Evolutionary conservation across 1,284 basidiomycete genomes (phyloP).

Genomic region (Leccinum ponderosum): DNA sequence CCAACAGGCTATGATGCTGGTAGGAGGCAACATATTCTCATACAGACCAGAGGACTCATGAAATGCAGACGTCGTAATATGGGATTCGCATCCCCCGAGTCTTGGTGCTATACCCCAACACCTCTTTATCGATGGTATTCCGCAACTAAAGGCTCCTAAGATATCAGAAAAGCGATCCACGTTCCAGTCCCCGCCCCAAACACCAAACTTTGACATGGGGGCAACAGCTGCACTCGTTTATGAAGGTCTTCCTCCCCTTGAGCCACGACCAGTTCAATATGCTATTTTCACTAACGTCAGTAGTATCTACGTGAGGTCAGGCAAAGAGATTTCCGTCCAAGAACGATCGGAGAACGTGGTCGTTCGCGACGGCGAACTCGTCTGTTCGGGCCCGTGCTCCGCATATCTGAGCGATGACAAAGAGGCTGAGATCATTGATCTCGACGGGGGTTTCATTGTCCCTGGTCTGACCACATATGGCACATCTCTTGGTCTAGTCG

Average conservation of each 20-base stretch:
- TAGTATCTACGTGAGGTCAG: constrained; percentile 11
- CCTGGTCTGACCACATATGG: constrained; percentile 67
- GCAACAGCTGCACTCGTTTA: constrained; percentile 50
- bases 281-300: constrained; percentile 23
- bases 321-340: constrained; percentile 14
- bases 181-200: constrained; percentile 38
- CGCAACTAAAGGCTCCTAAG: constrained; percentile 49
- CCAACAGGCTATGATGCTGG: constrained; percentile 41
- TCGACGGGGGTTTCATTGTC: constrained; percentile 47
- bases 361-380: constrained; percentile 45
- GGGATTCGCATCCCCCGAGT: constrained; percentile 55
- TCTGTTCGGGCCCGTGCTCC: constrained; percentile 35
- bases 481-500: constrained; percentile 61
- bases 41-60: background rate
- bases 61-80: constrained; percentile 42
- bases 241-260: constrained; percentile 67
- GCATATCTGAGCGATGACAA: constrained; percentile 25
- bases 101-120: constrained; percentile 54
- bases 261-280: constrained; percentile 30
- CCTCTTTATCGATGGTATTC: constrained; percentile 70
- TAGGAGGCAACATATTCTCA: constrained; percentile 14
- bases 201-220: constrained; percentile 63
- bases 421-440: constrained; percentile 36
- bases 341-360: constrained; percentile 38
- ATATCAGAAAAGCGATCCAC: constrained; percentile 33